These are phyloP conservation scores for Pinus taeda DNA, from an alignment of 75 land plant genomes.

Conservation along the genomic window DNA sequence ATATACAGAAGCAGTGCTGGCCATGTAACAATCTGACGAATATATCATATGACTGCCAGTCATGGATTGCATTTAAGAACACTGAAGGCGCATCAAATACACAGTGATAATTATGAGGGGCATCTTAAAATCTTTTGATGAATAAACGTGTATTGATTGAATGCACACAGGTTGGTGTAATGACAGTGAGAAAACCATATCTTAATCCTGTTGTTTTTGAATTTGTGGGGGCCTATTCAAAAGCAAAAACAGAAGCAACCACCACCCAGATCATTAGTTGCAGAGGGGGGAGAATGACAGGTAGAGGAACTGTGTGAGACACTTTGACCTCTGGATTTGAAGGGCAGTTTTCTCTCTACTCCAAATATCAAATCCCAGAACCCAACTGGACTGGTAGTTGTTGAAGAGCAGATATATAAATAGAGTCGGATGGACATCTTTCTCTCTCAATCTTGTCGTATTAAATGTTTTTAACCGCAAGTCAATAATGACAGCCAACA, in stretches of 20 bases:
- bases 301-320: not conserved
- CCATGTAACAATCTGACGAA: not conserved
- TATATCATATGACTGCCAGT: not conserved
- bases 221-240: not conserved
- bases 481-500: too few relatives aligned
- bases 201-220: not conserved
- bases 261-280: not conserved
- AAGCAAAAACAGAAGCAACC: not conserved
- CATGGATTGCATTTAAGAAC: not conserved
- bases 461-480: too few relatives aligned
- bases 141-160: not conserved
- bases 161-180: not conserved
- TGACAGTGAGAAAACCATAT: not conserved
- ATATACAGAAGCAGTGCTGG: too few relatives aligned
- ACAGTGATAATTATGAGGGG: not conserved
- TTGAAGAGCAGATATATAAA: constrained; percentile 5
- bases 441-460: too few relatives aligned
- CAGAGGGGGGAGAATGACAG: not conserved
- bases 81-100: not conserved
- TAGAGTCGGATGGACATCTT: too few relatives aligned
- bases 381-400: not conserved
- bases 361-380: not conserved
- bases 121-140: not conserved
- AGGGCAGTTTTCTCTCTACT: constrained; percentile 1
- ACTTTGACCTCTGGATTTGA: not conserved